These are phyloP conservation scores for Starmerella davenportii DNA, from an alignment of 805 yeast species.

Conservation along the genomic window DNA sequence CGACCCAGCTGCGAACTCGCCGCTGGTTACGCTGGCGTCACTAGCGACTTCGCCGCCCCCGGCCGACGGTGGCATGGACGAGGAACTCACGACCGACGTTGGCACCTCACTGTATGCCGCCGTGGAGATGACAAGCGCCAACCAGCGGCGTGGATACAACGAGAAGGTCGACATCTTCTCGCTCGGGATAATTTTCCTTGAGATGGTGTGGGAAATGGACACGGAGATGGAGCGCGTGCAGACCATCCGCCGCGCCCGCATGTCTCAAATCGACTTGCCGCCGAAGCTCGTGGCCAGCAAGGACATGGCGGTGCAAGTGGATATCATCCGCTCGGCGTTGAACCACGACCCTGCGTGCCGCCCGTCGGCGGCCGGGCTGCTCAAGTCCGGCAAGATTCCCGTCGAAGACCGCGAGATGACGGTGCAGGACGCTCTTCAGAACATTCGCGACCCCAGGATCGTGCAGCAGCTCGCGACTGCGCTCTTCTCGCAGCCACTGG, in stretches of 20 bases:
- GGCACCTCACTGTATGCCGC: constrained; percentile 94
- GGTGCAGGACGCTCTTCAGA: constrained; percentile 70
- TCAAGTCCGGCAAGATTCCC: constrained; percentile 71
- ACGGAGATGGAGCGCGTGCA: constrained; percentile 89
- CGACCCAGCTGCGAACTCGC: not conserved
- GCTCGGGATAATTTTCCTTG: constrained; percentile 83
- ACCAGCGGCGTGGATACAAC: constrained; percentile 49
- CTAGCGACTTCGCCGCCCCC: not conserved
- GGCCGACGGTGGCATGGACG: constrained; percentile 24
- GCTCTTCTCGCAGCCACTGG: constrained; percentile 68
- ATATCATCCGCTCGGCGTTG: constrained; percentile 46
- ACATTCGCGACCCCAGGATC: constrained; percentile 81
- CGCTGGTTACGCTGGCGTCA: not conserved
- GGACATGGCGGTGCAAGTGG: constrained; percentile 36
- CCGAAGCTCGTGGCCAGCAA: constrained; percentile 38
- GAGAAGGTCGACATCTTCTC: constrained; percentile 95
- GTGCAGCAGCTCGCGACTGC: constrained; percentile 80
- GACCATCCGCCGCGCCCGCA: constrained; percentile 48
- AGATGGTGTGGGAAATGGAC: constrained; percentile 69
- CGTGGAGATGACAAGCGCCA: constrained; percentile 38
- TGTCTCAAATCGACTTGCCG: constrained; percentile 49
- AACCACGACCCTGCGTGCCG: constrained; percentile 64
- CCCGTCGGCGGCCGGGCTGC: constrained; percentile 59
- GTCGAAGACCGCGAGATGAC: constrained; percentile 79
- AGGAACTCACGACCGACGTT: constrained; percentile 75